These are phyloP conservation scores for Fusarium sp. DNA, from an alignment of 2,329 filamentous ascomycete genomes.

Conservation along the genomic window DNA sequence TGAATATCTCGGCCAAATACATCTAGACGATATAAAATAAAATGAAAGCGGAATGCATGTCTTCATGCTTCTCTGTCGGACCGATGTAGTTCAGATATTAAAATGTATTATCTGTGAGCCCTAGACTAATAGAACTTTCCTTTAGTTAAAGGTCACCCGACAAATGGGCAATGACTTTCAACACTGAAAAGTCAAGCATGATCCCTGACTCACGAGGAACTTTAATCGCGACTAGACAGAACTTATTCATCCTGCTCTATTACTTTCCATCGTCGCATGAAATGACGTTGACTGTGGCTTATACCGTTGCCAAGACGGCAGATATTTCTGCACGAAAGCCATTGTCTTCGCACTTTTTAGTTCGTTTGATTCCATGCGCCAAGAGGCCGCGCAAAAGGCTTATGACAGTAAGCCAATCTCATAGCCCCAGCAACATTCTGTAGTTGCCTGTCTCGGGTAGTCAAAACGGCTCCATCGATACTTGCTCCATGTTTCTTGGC, in stretches of 20 bases:
- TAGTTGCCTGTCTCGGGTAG: neutral
- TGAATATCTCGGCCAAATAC: too few relatives aligned
- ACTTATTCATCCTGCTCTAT: rapidly evolving
- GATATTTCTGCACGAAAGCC: neutral
- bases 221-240: rapidly evolving
- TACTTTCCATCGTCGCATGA: rapidly evolving
- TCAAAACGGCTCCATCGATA: neutral
- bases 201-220: neutral
- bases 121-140: neutral
- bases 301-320: neutral
- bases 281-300: constrained; percentile 4
- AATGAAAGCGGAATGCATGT: too few relatives aligned
- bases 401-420: neutral
- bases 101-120: too few relatives aligned
- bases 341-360: neutral
- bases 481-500: neutral
- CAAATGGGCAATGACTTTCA: rapidly evolving
- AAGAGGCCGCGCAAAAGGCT: neutral
- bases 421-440: neutral
- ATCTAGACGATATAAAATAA: too few relatives aligned
- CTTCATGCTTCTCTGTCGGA: neutral
- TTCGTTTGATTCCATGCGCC: neutral
- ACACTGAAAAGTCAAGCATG: rapidly evolving
- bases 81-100: too few relatives aligned
- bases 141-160: neutral